These are phyloP conservation scores for Tilletiaria anomala DNA, from an alignment of 1,284 basidiomycete species.

Conservation along the genomic window DNA sequence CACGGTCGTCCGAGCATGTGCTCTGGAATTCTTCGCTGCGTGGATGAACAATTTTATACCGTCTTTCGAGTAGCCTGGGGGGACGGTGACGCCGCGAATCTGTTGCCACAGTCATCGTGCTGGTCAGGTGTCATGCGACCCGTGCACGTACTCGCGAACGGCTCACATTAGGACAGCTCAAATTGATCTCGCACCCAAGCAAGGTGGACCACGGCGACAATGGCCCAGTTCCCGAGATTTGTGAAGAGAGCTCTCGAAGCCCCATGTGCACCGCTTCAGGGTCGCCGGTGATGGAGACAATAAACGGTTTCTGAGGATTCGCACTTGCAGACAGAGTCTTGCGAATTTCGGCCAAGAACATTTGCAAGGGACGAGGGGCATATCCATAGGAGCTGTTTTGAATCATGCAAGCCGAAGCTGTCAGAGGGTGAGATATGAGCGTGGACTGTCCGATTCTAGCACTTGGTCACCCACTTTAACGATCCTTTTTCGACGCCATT, in stretches of 20 bases:
- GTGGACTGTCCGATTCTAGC: too few relatives aligned
- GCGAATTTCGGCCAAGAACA: too few relatives aligned
- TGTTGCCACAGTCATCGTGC: too few relatives aligned
- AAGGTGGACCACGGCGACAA: not conserved
- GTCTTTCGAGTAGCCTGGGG: not conserved
- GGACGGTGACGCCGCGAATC: not conserved
- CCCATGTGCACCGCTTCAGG: not conserved
- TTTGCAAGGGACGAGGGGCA: too few relatives aligned
- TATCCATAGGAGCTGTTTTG: too few relatives aligned
- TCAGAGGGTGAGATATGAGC: too few relatives aligned
- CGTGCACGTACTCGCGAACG: too few relatives aligned
- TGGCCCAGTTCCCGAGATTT: not conserved
- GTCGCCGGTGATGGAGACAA: not conserved
- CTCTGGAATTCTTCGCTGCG: not conserved
- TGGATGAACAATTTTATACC: not conserved
- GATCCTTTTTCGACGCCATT: too few relatives aligned
- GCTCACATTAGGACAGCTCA: slow-evolving; percentile 3
- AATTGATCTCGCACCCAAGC: slow-evolving; percentile 1
- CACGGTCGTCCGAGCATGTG: not conserved
- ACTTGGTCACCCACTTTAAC: too few relatives aligned
- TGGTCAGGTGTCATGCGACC: too few relatives aligned
- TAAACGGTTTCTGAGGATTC: not conserved
- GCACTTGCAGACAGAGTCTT: too few relatives aligned
- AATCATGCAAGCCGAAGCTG: too few relatives aligned
- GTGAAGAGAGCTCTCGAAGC: not conserved